Base-by-base conservation (phyloP, 1,139 yeast genomes). In the Candida sanyaensis region DNA sequence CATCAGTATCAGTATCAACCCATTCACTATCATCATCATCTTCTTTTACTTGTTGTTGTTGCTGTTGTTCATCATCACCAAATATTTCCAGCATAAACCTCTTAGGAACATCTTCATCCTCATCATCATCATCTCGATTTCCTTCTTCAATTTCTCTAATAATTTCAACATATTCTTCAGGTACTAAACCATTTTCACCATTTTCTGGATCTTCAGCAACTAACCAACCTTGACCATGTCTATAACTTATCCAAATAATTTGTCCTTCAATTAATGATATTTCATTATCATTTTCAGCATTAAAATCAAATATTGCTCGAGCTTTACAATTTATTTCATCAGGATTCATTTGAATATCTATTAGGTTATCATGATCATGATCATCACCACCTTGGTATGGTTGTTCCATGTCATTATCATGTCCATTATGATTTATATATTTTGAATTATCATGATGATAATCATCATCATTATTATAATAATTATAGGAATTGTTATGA, bases 201-300 rank as follows among this genome's bases (percentile, higher is more conserved):
- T 87, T 78, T 31, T 66, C 76, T 0, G 91, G 87, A 60, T 88
- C 92, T 57, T 86, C 89, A 0, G 98, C 98, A 43, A 93, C 98
- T 5, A 95, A 76, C 99, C 99, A 93, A 6, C 99, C 99, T 64
- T 93, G 97, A 21, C 98, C 98, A 64, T 93, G 97, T 53, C 96
- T 80, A 65, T 92, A 92, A 50, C 87, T 83, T 30, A 93, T 87
- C 81, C 93, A 86, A 3, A 95, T 82, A 17, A 82, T 66, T 66
- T 93, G 98, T 36, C 97, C 96, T 58, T 88, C 96, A 7, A 66
- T 67, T 37, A 93, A 70, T 11, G 80, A 83, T 45, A 92, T 83
- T 60, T 93, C 99, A 64, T 93, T 93, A 57, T 90, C 97, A 65
- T 93, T 93, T 63, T 93, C 98, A 0, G 99, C 97, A 30, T 72